Evolutionary conservation across 2,329 filamentous ascomycete genomes (phyloP), one percentile per base, ranked within the genome.

Genomic region (Xylaria hypoxylon): DNA sequence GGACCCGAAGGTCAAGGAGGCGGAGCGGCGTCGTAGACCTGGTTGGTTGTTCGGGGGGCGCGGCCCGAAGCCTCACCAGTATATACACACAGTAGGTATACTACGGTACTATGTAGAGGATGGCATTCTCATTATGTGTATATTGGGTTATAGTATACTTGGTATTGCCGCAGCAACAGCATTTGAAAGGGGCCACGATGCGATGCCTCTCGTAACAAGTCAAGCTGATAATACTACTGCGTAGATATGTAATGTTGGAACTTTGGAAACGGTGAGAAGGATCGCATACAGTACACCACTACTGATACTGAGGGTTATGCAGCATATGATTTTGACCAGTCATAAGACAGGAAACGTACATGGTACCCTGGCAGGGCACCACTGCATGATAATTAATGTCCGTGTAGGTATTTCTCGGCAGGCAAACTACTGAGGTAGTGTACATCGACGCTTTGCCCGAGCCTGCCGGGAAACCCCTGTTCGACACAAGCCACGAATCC

Each of bases 61-160:
- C 65, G 65, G 65, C 33, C 65, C 65, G 65, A 64, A 31, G 13
- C 33, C n/a, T 67, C 51, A 40, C 45, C 10, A 28, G 11, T 48
- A 28, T 15, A 40, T n/a, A n/a, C n/a, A n/a, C n/a, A n/a, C n/a
- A n/a, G n/a, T n/a, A n/a, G n/a, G n/a, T n/a, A n/a, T n/a, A n/a
- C n/a, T n/a, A n/a, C n/a, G n/a, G n/a, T n/a, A n/a, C n/a, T n/a
- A n/a, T n/a, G n/a, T n/a, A n/a, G n/a, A n/a, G n/a, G n/a, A n/a
- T n/a, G 26, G 22, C n/a, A 35, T 22, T 35, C 19, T 53, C 33
- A 13, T 19, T 22, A 11, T 40, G 8, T 19, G 22, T 15, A 5
- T 10, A 2, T 17, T 44, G 3, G 8, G 24, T 10, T 15, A 42
- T 3, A 8, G 24, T 2, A 51, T 24, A 15, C 22, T 45, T 19